Evolutionary conservation across 257 asterid species (phyloP).

Genomic region (Fraxinus pennsylvanica): DNA sequence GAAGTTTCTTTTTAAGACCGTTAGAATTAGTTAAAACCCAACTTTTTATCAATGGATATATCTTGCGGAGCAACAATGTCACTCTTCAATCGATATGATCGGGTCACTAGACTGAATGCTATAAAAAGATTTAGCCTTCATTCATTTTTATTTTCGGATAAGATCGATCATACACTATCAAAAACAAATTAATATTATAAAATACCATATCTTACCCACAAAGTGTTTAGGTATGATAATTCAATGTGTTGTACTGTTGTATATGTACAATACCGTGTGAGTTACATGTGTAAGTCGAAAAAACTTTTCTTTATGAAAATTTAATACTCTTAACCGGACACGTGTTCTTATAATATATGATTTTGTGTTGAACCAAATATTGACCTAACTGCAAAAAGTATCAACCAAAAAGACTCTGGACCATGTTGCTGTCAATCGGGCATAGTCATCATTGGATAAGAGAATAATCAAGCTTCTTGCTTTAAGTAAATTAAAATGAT

Average conservation of each 20-base stretch:
- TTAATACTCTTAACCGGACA: background rate
- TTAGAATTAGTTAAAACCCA: background rate
- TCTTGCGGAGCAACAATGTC: too few relatives aligned
- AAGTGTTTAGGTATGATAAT: background rate
- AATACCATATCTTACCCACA: background rate
- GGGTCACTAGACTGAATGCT: too few relatives aligned
- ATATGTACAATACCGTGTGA: background rate
- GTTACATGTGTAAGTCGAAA: background rate
- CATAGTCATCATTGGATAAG: background rate
- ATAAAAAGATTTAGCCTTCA: too few relatives aligned
- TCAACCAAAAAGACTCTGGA: background rate
- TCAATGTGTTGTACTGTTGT: too few relatives aligned
- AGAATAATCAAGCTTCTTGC: background rate
- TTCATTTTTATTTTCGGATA: too few relatives aligned
- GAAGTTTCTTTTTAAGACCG: background rate
- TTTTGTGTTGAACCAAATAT: background rate
- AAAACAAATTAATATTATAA: background rate
- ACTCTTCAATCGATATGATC: too few relatives aligned
- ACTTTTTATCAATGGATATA: too few relatives aligned
- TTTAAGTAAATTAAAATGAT: too few relatives aligned
- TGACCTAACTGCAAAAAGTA: background rate
- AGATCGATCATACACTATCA: too few relatives aligned
- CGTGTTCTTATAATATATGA: background rate
- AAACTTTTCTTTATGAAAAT: background rate
- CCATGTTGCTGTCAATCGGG: background rate